These are phyloP conservation scores for Arctium lappa DNA, from an alignment of 129 eudicot genomes.

Conservation along the genomic window DNA sequence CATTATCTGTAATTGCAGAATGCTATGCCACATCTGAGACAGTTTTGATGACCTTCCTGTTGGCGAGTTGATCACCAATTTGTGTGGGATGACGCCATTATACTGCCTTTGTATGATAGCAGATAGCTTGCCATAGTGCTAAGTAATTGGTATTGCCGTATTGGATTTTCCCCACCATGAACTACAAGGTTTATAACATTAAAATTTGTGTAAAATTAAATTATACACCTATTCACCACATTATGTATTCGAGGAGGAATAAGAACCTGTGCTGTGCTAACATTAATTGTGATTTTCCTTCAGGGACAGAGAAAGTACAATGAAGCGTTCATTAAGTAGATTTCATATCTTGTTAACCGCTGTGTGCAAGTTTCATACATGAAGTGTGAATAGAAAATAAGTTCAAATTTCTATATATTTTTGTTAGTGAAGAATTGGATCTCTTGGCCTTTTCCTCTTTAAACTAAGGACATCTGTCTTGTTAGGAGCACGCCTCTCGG, in stretches of 20 bases:
- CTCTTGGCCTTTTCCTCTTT: background rate
- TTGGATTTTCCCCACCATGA: background rate
- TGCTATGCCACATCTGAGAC: background rate
- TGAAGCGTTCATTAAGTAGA: background rate
- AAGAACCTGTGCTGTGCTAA: background rate
- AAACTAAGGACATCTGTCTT: background rate
- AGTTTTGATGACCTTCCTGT: background rate
- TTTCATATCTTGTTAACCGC: background rate
- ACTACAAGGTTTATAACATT: background rate
- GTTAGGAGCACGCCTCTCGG: background rate
- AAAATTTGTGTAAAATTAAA: background rate
- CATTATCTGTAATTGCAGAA: background rate
- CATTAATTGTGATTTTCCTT: background rate
- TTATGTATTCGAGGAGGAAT: background rate
- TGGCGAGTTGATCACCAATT: background rate
- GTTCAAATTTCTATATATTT: background rate
- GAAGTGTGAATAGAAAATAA: background rate
- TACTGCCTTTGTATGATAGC: background rate
- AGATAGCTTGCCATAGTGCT: background rate
- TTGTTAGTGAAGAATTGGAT: background rate
- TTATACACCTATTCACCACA: background rate
- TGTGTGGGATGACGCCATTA: background rate
- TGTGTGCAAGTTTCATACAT: background rate
- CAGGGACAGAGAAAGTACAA: background rate
- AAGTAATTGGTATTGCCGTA: background rate